A percentile compares a stretch with the other conserved stretches of the same genome.
phyloP scores from a whole-genome alignment of 768 basidiomycete genomes.

The Suillus brevipes region DNA sequence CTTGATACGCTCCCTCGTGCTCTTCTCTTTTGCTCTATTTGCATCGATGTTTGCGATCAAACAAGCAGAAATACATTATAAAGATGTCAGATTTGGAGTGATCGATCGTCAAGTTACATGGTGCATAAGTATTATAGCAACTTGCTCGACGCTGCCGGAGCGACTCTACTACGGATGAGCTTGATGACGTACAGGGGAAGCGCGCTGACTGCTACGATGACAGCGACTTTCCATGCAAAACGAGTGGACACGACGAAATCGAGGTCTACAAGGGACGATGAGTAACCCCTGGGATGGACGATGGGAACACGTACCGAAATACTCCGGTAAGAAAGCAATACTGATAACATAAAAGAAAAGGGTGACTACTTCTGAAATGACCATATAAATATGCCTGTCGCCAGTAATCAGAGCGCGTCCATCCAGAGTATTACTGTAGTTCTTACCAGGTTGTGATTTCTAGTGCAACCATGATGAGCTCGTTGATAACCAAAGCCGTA shows the following conservation, averaged over 20 bases:
- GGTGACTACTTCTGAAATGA: conserved; percentile 87
- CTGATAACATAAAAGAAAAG: conserved; percentile 86
- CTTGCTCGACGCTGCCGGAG: conserved; percentile 94
- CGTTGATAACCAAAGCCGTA: conserved; percentile 92
- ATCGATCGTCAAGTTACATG: conserved; percentile 13
- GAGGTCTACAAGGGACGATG: conserved; percentile 58
- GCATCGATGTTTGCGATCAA: conserved; percentile 22
- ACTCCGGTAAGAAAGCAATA: conserved; percentile 93
- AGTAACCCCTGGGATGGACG: conserved; percentile 5
- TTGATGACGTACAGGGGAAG: conserved; percentile 92
- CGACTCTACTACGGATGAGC: conserved; percentile 77
- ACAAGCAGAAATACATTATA: conserved; percentile 39
- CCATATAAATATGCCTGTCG: conserved; percentile 91
- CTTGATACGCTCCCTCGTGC: conserved; percentile 18
- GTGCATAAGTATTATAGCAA: conserved; percentile 49
- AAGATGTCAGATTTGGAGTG: conserved; percentile 29
- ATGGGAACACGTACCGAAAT: conserved; percentile 75
- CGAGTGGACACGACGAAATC: conserved; percentile 85
- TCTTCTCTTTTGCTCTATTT: conserved; percentile 27
- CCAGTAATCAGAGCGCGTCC: background rate
- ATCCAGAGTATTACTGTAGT: background rate
- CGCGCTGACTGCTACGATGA: conserved; percentile 93
- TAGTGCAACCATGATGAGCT: conserved; percentile 97
- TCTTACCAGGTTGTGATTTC: conserved; percentile 95
- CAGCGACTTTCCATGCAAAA: conserved; percentile 93